Conservation (phyloP, 2,329 filamentous ascomycete genomes). For the Penicillium janthinellum region DNA sequence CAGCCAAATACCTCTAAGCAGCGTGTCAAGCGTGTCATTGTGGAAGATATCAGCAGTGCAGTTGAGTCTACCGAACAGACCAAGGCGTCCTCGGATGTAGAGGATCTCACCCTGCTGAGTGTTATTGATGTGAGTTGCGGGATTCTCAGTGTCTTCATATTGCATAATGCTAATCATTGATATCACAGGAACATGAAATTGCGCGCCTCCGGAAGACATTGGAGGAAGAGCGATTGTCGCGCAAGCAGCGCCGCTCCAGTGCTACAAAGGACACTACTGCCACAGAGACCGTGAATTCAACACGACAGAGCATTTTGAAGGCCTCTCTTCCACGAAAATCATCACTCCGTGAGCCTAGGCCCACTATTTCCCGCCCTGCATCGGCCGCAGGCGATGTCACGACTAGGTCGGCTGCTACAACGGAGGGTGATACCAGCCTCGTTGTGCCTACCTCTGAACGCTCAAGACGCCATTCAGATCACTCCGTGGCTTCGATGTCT, state of each 20-base stretch:
- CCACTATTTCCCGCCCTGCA: slow-evolving; percentile 34
- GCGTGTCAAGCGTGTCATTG: slow-evolving; percentile 41
- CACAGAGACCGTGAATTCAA: slow-evolving; percentile 43
- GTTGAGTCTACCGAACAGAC: slow-evolving; percentile 35
- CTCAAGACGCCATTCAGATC: slow-evolving; percentile 44
- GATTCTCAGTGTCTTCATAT: neutral
- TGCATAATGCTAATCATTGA: slow-evolving; percentile 9
- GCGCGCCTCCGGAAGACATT: slow-evolving; percentile 56
- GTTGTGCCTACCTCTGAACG: slow-evolving; percentile 32
- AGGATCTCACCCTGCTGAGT: slow-evolving; percentile 57
- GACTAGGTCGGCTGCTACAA: slow-evolving; percentile 32
- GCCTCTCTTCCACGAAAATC: slow-evolving; percentile 54
- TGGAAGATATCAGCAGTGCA: slow-evolving; percentile 39
- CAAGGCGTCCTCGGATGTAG: slow-evolving; percentile 30
- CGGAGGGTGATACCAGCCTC: slow-evolving; percentile 35
- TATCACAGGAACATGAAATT: slow-evolving; percentile 48
- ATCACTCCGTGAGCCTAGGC: slow-evolving; percentile 55
- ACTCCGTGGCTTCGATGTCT: slow-evolving; percentile 53
- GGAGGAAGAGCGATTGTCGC: slow-evolving; percentile 56
- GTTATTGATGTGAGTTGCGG: slow-evolving; percentile 50
- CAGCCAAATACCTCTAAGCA: slow-evolving; percentile 43
- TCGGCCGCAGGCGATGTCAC: slow-evolving; percentile 41
- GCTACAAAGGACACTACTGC: slow-evolving; percentile 35
- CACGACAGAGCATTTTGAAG: slow-evolving; percentile 42
- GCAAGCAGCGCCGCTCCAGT: slow-evolving; percentile 42